Evolutionary conservation across 179 eudicot species (phyloP), one percentile per base, ranked within the genome.

Genomic region (Silene noctiflora): DNA sequence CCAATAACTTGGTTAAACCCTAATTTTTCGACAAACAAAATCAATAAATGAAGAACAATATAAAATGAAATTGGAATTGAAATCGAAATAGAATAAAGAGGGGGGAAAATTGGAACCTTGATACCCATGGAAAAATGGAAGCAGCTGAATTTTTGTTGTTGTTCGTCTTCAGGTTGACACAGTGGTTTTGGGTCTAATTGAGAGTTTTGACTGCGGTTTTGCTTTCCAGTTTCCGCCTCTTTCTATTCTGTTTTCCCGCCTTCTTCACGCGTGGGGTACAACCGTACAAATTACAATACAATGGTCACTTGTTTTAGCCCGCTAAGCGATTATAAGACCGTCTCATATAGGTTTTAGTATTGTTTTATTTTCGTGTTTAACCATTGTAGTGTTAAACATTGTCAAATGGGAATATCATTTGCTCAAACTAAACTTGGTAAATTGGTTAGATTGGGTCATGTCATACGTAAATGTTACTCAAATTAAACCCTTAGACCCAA

Each of bases 1-100:
- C 96, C 67, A 96, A 82, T 14, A 96, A 86, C 92, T 96, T 96
- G 81, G 97, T 96, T 86, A 96, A 91, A 87, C 99, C 99, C 99
- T 96, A 92, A 76, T 71, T 78, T 78, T 31, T 70, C 11, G 58
- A 58, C 51, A 22, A 12, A 74, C 39, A 61, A 13, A 13, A 55
- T 10, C 1, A 25, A 17, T 20, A 14, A 71, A 29, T 11, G 58
- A 65, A 19, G 8, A 78, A 22, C 0, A 4, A 19, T 22, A 11
- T 7, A 46, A 48, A 21, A 22, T 21, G 9, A 22, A 53, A 55
- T 12, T 12, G n/a, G 44, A 44, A 19, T 69, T 21, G 33, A 71
- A 25, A 71, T 71, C 4, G 31, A 14, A 25, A 71, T 71, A 1
- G 31, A 14, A 69, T 19, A 58, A 20, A 72, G 0, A 9, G 4